phyloP scores from a whole-genome alignment of 306 rosid genomes.

The Sindora glabra region DNA sequence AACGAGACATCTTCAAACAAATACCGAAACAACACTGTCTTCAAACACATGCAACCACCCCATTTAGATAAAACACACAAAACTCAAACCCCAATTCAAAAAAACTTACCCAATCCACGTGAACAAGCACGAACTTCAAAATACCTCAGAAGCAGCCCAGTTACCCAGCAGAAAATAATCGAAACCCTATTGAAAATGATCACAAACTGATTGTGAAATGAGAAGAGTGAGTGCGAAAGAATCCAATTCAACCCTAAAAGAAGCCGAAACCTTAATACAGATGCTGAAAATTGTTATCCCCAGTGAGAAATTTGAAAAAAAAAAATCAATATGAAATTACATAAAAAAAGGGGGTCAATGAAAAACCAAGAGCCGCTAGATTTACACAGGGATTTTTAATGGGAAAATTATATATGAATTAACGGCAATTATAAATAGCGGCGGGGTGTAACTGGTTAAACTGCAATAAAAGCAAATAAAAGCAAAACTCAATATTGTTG shows the following conservation, averaged over 20 bases:
- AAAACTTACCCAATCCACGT: constrained; percentile 31
- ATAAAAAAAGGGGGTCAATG: constrained; percentile 8
- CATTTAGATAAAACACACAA: constrained; percentile 23
- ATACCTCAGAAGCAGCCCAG: constrained; percentile 6
- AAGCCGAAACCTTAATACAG: constrained; percentile 41
- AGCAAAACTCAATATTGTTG: no score
- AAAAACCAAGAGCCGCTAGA: background rate
- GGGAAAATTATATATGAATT: background rate
- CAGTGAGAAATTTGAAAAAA: background rate
- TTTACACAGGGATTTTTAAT: background rate
- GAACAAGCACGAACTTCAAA: constrained; percentile 26
- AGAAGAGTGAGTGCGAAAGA: constrained; percentile 56
- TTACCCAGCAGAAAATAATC: background rate
- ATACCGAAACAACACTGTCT: constrained; percentile 17
- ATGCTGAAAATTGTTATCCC: constrained; percentile 28
- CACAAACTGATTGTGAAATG: constrained; percentile 43
- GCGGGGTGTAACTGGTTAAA: constrained; percentile 2
- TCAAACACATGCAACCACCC: constrained; percentile 22
- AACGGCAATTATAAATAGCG: background rate
- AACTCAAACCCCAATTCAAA: constrained; percentile 48
- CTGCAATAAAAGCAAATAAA: background rate
- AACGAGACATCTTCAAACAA: constrained; percentile 6
- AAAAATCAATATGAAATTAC: background rate
- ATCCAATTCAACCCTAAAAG: constrained; percentile 56
- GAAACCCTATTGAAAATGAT: constrained; percentile 47